Evolutionary conservation across 139 green algal species (phyloP), one percentile per base, ranked within the genome.

Genomic region (Chlamydomonas sphaeroides): DNA sequence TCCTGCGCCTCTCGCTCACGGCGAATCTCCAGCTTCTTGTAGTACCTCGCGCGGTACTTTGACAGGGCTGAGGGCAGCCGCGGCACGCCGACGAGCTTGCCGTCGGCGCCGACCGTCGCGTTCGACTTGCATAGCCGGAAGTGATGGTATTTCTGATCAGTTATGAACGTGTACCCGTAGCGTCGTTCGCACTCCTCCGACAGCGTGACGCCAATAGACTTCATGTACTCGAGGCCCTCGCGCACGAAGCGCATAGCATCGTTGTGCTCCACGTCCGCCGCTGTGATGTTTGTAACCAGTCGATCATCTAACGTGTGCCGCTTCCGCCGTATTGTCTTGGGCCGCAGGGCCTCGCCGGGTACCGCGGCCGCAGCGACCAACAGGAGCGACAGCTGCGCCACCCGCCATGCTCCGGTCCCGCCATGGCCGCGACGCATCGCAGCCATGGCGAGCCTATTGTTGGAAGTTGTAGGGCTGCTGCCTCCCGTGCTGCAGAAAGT

Each of bases 51-150:
- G 39, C 74, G 74, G 57, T 62, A 61, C 74, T 70, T 70, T 14
- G 41, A 1, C 32, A 82, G 75, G n/a, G 75, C 18, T 5, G 61
- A 73, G 8, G 32, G 21, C 3, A 32, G 33, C 4, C 62, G 61
- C 32, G 30, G 33, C 75, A 72, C 75, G 28, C 42, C 42, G 38
- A 2, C 35, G 3, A 82, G 32, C 42, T 10, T 63, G 20, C 75
- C 75, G 45, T 82, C 41, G 42, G 10, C 5, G 20, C 41, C 51
- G 5, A 73, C 42, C 18, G 38, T 73, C 32, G 62, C 75, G 11
- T 48, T n/a, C 3, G 75, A 82, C n/a, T 72, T 72, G 61, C 75
- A 82, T 0, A 82, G n/a, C n/a, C 75, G 61, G 33, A 82, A 82
- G 41, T 73, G 62, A 28, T 82, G 75, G 21, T 23, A 36, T 33